Percentiles rank a stretch among this genome's conserved stretches.
Evolutionary conservation across 148 eudicot genomes (phyloP).

Genomic region (Persicaria tinctoria): DNA sequence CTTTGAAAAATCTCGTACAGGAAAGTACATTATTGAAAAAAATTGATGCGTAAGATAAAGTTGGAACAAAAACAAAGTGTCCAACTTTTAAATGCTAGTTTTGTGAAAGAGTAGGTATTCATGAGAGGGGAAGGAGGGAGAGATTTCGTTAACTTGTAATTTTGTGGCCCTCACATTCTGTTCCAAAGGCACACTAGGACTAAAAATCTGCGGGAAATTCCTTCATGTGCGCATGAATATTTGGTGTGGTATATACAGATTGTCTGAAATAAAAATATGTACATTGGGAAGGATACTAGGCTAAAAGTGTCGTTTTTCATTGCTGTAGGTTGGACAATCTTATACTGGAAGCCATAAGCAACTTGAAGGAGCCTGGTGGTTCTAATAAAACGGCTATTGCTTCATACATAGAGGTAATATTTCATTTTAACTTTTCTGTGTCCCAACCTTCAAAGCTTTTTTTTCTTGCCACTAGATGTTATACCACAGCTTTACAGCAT

Average conservation of each 20-base stretch:
- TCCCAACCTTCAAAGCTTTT: neutral
- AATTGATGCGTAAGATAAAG: no score
- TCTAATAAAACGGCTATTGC: conserved; percentile 86
- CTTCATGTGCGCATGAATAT: no score
- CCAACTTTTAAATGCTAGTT: no score
- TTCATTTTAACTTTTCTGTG: conserved; percentile 5
- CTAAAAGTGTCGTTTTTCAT: neutral
- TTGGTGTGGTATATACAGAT: no score
- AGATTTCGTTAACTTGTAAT: no score
- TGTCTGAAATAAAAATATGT: neutral
- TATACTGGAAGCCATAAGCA: conserved; percentile 82
- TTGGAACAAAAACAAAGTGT: no score
- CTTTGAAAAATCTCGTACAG: neutral
- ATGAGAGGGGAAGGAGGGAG: no score
- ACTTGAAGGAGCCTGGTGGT: conserved; percentile 91
- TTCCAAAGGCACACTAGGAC: no score
- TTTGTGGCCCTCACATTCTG: no score
- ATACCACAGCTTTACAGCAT: neutral
- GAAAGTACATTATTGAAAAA: no score
- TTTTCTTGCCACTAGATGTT: neutral
- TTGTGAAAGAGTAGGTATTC: no score
- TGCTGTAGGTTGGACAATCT: conserved; percentile 79
- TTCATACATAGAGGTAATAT: conserved; percentile 80
- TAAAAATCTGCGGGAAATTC: no score
- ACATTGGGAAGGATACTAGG: neutral